Percentiles rank a stretch among this genome's conserved stretches.
Evolutionary conservation across 2,329 filamentous ascomycete genomes (phyloP).

Genomic region (Dactylellina sp.): DNA sequence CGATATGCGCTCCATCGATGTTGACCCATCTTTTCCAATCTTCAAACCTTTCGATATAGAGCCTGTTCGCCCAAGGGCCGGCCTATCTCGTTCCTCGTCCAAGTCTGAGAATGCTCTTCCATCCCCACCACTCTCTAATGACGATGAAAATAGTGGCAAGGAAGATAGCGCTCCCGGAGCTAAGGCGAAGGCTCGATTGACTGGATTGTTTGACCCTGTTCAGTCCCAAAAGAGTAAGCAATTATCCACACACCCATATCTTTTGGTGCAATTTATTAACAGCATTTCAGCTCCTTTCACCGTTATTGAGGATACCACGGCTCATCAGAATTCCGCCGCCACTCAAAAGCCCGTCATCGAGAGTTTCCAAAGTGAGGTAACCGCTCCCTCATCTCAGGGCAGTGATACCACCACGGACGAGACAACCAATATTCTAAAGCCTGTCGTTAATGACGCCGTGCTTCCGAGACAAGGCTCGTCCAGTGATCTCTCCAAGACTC

Average conservation of each 20-base stretch:
- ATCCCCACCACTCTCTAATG: slow-evolving; percentile 38
- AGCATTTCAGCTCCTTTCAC: slow-evolving; percentile 34
- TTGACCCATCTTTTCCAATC: slow-evolving; percentile 37
- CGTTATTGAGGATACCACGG: slow-evolving; percentile 39
- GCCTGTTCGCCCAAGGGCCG: not conserved
- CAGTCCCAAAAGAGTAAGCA: slow-evolving; percentile 40
- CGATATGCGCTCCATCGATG: slow-evolving; percentile 18
- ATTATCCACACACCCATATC: not conserved
- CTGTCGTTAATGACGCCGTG: slow-evolving; percentile 53
- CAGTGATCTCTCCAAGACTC: slow-evolving; percentile 35
- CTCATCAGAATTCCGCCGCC: not conserved
- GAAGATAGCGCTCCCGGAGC: slow-evolving; percentile 37
- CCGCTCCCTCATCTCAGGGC: slow-evolving; percentile 30
- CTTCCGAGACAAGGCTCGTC: slow-evolving; percentile 41
- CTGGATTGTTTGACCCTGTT: slow-evolving; percentile 50
- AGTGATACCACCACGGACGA: slow-evolving; percentile 11
- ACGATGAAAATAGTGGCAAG: slow-evolving; percentile 52
- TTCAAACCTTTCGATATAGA: slow-evolving; percentile 50
- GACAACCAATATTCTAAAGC: slow-evolving; percentile 44
- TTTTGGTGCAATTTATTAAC: slow-evolving; percentile 3
- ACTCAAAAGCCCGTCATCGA: slow-evolving; percentile 5
- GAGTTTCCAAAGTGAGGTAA: slow-evolving; percentile 32
- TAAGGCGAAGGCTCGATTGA: slow-evolving; percentile 51
- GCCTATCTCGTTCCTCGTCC: slow-evolving; percentile 15
- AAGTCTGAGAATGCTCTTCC: slow-evolving; percentile 34